Evolutionary conservation across 768 basidiomycete species (phyloP).

Genomic region (Punctularia strigosozonata): DNA sequence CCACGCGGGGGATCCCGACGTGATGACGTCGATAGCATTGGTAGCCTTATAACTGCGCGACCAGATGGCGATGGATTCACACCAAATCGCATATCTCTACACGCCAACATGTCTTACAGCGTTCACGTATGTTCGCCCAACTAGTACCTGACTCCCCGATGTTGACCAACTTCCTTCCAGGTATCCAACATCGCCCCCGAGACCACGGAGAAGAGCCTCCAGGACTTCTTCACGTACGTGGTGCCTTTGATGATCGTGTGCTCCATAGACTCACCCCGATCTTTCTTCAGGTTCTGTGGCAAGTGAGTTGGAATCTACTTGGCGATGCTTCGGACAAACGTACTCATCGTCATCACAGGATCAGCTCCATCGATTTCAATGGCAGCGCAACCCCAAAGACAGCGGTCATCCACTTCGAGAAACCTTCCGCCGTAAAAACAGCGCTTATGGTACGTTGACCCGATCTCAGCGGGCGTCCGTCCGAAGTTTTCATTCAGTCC

Average conservation of each 20-base stretch:
- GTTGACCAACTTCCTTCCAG: constrained; percentile 21
- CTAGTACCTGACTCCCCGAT: neutral
- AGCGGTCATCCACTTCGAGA: constrained; percentile 79
- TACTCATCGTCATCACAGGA: constrained; percentile 28
- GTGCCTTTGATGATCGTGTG: constrained; percentile 1
- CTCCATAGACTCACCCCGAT: neutral
- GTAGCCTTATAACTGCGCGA: too few relatives aligned
- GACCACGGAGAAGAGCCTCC: constrained; percentile 57
- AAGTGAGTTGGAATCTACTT: constrained; percentile 31
- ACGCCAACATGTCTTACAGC: constrained; percentile 30
- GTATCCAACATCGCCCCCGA: constrained; percentile 58
- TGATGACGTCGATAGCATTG: too few relatives aligned
- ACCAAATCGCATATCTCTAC: too few relatives aligned
- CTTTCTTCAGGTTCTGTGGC: constrained; percentile 69
- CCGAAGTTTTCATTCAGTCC: neutral
- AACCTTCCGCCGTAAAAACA: constrained; percentile 72
- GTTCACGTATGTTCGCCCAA: constrained; percentile 27
- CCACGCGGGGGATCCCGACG: too few relatives aligned
- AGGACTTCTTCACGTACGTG: constrained; percentile 73
- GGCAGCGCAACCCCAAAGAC: constrained; percentile 25
- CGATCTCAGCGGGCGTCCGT: neutral
- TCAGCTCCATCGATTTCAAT: constrained; percentile 51
- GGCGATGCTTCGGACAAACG: constrained; percentile 4
- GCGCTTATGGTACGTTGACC: constrained; percentile 55
- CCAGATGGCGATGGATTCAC: too few relatives aligned